phyloP scores from a whole-genome alignment of 495 filamentous ascomycete genomes.

The Gamarada debralockiae region DNA sequence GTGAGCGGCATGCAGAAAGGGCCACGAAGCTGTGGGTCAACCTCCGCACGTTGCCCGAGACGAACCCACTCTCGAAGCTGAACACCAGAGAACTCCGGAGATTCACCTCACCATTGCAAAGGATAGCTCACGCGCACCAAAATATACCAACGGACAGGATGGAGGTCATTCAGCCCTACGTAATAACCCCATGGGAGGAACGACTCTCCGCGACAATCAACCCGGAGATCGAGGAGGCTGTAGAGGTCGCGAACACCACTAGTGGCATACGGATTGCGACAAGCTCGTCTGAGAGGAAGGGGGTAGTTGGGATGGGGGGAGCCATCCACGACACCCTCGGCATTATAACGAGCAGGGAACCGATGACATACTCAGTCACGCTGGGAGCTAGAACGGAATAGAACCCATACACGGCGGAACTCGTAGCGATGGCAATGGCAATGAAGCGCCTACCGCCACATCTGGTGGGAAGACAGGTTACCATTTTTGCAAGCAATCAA shows the following conservation, averaged over 20 bases:
- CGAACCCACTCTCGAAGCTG: conserved; percentile 12
- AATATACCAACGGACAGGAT: conserved; percentile 7
- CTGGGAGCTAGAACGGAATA: conserved; percentile 6
- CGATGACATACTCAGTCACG: conserved; percentile 4
- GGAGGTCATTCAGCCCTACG: conserved; percentile 10
- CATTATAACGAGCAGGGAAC: not conserved
- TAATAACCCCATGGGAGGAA: conserved; percentile 12
- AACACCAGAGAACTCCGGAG: conserved; percentile 5
- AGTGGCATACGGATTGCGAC: conserved; percentile 1
- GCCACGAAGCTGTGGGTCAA: conserved; percentile 10
- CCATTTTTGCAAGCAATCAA: conserved; percentile 12
- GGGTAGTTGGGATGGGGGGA: conserved; percentile 2
- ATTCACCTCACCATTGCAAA: conserved; percentile 14
- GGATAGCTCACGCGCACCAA: conserved; percentile 12
- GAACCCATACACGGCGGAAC: conserved; percentile 10
- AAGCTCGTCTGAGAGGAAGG: conserved; percentile 7
- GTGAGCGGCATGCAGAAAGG: not conserved
- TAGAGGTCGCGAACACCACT: not conserved
- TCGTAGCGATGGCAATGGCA: conserved; percentile 9
- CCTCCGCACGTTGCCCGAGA: conserved; percentile 7
- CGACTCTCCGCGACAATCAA: conserved; percentile 4
- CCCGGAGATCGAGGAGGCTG: not conserved
- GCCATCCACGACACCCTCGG: not conserved
- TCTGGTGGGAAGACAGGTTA: conserved; percentile 8
- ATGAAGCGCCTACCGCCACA: conserved; percentile 5